phyloP scores from a whole-genome alignment of 2,329 filamentous ascomycete species.

The Tolypocladium pustulatum region DNA sequence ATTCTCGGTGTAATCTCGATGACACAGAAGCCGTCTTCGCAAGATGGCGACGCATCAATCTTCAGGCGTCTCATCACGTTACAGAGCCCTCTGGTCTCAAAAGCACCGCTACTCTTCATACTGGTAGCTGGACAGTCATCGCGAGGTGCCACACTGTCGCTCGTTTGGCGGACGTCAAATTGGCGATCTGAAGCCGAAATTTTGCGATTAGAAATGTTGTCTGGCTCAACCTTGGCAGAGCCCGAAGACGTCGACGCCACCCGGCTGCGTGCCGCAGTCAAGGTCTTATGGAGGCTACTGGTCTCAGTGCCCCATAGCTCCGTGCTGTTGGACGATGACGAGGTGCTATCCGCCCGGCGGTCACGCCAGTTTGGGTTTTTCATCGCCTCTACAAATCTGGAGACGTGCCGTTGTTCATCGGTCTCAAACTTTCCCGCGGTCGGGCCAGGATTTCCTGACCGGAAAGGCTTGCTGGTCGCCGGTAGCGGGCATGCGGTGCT shows the following conservation, averaged over 20 bases:
- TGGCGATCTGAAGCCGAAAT: not conserved
- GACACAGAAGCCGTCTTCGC: not conserved
- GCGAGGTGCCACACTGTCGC: not conserved
- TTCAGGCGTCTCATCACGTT: not conserved
- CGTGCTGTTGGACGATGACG: not conserved
- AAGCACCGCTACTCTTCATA: not conserved
- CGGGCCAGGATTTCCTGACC: not conserved
- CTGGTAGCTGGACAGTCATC: too few species aligned
- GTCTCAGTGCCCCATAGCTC: not conserved
- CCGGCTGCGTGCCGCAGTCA: not conserved
- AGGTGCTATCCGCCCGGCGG: constrained; percentile 9
- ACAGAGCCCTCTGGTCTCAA: not conserved
- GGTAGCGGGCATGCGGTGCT: not conserved
- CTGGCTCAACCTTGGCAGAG: not conserved
- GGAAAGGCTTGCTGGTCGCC: not conserved
- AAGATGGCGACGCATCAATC: not conserved
- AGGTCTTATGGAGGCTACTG: not conserved
- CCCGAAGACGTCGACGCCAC: not conserved
- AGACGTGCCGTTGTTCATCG: constrained; percentile 9
- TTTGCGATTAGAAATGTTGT: constrained; percentile 1
- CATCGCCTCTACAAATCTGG: constrained; percentile 20
- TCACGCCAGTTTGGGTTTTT: constrained; percentile 24
- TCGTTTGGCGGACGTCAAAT: not conserved
- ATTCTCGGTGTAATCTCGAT: not conserved
- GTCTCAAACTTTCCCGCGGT: constrained; percentile 5